Evolutionary conservation across 2,329 filamentous ascomycete genomes (phyloP).

Genomic region (Calonectria hongkongensis): DNA sequence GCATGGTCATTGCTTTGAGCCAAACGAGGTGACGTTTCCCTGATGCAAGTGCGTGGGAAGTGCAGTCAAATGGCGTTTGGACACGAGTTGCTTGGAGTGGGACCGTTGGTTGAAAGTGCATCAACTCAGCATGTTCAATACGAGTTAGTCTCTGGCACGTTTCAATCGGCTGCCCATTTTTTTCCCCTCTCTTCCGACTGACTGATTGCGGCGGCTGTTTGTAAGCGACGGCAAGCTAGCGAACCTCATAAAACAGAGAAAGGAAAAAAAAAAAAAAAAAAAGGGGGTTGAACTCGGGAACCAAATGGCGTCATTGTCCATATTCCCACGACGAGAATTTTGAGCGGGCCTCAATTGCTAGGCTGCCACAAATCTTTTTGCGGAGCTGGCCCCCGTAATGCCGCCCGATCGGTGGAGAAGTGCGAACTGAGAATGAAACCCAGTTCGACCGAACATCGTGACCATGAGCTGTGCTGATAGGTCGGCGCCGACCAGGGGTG

Average conservation of each 20-base stretch:
- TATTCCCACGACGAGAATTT: background rate
- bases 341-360: background rate
- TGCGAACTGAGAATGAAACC: slow-evolving; percentile 6
- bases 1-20: too few species aligned
- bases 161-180: background rate
- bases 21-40: background rate
- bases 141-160: background rate
- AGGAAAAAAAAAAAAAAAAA: background rate
- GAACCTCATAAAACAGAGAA: too few species aligned
- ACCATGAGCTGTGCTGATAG: slow-evolving; percentile 19
- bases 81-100: slow-evolving; percentile 15
- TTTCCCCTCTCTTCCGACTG: background rate
- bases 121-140: slow-evolving; percentile 3
- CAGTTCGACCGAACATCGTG: slow-evolving; percentile 8
- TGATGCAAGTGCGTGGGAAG: background rate
- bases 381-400: slow-evolving; percentile 20
- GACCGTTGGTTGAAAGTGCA: slow-evolving; percentile 6
- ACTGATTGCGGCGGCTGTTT: background rate
- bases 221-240: background rate
- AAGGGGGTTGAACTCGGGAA: background rate
- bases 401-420: slow-evolving; percentile 3
- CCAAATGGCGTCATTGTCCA: slow-evolving; percentile 30
- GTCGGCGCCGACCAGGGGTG: background rate
- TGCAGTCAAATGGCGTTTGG: slow-evolving; percentile 5
- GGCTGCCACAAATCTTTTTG: background rate